Base-by-base conservation (phyloP, 805 yeast species). In the Barnettozyma californica region DNA sequence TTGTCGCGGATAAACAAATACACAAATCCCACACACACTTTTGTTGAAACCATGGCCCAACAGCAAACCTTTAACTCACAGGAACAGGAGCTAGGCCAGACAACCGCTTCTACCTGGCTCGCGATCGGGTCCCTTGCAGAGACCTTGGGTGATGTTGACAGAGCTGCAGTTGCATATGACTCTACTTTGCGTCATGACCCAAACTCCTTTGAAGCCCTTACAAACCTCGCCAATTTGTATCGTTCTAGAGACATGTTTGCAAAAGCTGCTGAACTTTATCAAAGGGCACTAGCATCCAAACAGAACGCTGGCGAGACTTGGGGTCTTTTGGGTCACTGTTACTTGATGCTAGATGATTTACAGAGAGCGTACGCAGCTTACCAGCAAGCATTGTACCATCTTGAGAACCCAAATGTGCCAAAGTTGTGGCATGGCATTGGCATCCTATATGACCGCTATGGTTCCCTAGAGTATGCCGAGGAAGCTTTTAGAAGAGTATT, bases 371-470 rank as follows among this genome's bases (percentile, higher is more conserved):
- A 94, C 65, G 85, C 91, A 41, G 96, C 98, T 3, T 94, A 94
- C 70, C 99, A 94, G 70, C 91, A 95, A 63, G 98, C 98, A 3
- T 73, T 94, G 43, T 86, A 87, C 67, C 94, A 89, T 65, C 70
- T 91, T 63, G 88, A 87, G 54, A 92, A 94, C 62, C 95, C 97
- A 42, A 88, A 89, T 57, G 97, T 91, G 47, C 98, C 98, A 48
- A 90, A 90, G 64, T 77, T 94, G 57, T 94, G 99, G 99, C 97
- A 94, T 68, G 99, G 99, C 0, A 92, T 94, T 55, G 99, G 99
- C 33, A 94, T 94, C 50, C 75, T 94, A 52, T 94, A 94, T 66
- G 99, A 94, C 67, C 76, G 99, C 46, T 94, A 94, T 66, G 99
- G 98, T 25, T 87, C 96, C 5, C 71, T 92, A 54, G 98, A 92